Percentiles rank a stretch among this genome's conserved stretches.
Evolutionary conservation across 768 basidiomycete genomes (phyloP).

Genomic region (Pleurotus eryngii): DNA sequence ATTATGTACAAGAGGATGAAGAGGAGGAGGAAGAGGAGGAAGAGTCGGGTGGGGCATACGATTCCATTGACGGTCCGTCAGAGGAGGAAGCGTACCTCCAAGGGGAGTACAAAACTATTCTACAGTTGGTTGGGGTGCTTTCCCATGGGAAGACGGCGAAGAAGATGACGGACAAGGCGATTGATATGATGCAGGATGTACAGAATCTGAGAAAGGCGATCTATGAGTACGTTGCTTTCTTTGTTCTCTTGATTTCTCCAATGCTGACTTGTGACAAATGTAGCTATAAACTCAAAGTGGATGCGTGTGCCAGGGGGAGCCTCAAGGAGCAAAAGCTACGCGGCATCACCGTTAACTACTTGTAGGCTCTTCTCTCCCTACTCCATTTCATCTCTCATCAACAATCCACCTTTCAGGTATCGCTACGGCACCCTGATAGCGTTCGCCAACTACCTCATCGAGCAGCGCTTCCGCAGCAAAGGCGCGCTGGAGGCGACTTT

Average conservation of each 20-base stretch:
- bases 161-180: conserved; percentile 79
- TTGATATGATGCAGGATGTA: conserved; percentile 93
- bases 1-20: conserved; percentile 30
- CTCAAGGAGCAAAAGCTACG: conserved; percentile 73
- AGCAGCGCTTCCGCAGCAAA: conserved; percentile 39
- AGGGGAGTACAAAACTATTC: conserved; percentile 95
- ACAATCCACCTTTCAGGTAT: conserved; percentile 43
- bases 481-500: conserved; percentile 48
- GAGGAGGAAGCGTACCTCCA: conserved; percentile 89
- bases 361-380: conserved; percentile 40
- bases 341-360: conserved; percentile 81
- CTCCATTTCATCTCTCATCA: not conserved
- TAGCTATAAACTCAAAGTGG: conserved; percentile 90
- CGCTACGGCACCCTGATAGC: conserved; percentile 91
- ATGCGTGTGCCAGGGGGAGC: conserved; percentile 77
- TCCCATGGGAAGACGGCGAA: conserved; percentile 93
- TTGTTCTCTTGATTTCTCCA: not conserved
- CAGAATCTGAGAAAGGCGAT: conserved; percentile 96
- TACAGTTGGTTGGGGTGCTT: conserved; percentile 90
- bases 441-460: conserved; percentile 93
- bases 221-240: conserved; percentile 66
- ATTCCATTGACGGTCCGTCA: conserved; percentile 75
- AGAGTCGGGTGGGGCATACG: conserved; percentile 42
- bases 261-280: conserved; percentile 3
- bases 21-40: conserved; percentile 28